phyloP scores from a whole-genome alignment of 805 yeast genomes.

The Lipomyces mesembrius region DNA sequence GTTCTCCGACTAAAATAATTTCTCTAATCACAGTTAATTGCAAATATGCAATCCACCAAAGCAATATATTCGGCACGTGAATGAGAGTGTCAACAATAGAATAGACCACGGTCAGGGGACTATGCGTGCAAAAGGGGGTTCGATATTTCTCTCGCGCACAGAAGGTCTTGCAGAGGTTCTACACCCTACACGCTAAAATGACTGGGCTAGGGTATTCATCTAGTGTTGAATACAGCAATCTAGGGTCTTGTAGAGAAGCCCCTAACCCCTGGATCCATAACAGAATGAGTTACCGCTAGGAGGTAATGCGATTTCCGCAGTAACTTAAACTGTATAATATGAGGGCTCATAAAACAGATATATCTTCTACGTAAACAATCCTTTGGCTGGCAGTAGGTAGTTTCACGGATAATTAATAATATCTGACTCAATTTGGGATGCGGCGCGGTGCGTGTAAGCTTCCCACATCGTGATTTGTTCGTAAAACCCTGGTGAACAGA shows the following conservation, averaged over 20 bases:
- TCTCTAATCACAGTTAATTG: not conserved
- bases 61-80: not conserved
- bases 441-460: no score
- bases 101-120: not conserved
- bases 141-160: not conserved
- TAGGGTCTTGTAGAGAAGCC: not conserved
- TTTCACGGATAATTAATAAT: no score
- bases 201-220: not conserved
- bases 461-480: no score
- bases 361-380: no score
- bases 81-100: not conserved
- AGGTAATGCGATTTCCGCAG: no score
- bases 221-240: not conserved
- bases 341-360: no score
- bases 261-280: not conserved
- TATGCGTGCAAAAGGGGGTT: not conserved
- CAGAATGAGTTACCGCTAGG: no score
- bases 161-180: not conserved
- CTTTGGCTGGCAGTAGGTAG: no score
- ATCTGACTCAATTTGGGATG: no score
- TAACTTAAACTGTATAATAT: no score
- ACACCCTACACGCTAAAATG: not conserved
- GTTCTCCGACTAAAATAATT: not conserved
- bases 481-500: no score
- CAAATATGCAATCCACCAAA: not conserved